Evolutionary conservation across 495 filamentous ascomycete species (phyloP), one percentile per base, ranked within the genome.

Genomic region (Arthonia radiata): DNA sequence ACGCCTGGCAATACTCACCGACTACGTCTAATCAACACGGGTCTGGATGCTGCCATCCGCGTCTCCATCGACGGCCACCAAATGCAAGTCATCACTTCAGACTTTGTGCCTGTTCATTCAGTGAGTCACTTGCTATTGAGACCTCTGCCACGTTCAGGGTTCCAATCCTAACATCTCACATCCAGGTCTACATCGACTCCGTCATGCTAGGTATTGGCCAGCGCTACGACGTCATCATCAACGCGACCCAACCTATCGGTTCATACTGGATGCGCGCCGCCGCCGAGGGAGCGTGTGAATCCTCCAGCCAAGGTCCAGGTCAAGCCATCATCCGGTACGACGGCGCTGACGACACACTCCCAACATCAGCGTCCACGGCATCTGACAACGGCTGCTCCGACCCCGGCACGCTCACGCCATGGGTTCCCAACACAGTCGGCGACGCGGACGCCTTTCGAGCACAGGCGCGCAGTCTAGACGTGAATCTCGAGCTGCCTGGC

Each of bases 161-260:
- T n/a, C n/a, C n/a, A n/a, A n/a, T n/a, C n/a, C n/a, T n/a, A n/a
- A n/a, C n/a, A n/a, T n/a, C n/a, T n/a, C n/a, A n/a, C n/a, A n/a
- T n/a, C n/a, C n/a, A n/a, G n/a, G n/a, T n/a, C n/a, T n/a, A n/a
- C 23, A 17, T 15, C 26, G n/a, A 33, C 10, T 11, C 25, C 12
- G 18, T 36, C 4, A 33, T 24, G 23, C 34, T 39, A 9, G 26
- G 19, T 14, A 31, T 40, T 27, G 42, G 45, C 11, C 44, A 51
- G 29, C 41, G 48, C 2, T 49, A 51, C 40, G 48, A 49, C 15
- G 42, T 51, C 4, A 35, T 51, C 28, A 40, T 51, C 27, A 39
- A 29, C 8, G 42, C 48, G 13, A 43, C 48, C 22, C 46, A 47
- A 28, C 26, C 44, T 8, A 29, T 37, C 15, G 43, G 34, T n/a